Conservation (phyloP, 257 asterid genomes). For the Verbascum thapsus region DNA sequence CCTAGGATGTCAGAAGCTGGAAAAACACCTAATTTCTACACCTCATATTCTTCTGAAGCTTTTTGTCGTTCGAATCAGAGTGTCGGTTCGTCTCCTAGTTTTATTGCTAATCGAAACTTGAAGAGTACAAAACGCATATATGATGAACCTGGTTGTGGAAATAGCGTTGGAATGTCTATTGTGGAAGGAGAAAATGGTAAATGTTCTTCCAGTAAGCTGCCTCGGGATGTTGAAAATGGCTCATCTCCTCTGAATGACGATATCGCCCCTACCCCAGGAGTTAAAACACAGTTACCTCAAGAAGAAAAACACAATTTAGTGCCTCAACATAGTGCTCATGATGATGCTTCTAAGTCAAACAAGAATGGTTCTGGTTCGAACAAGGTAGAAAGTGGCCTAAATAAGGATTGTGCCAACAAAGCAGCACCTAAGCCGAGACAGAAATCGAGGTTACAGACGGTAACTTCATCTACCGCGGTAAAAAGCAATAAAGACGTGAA, state of each 20-base stretch:
- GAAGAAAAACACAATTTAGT: slow-evolving; percentile 39
- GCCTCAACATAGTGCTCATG: slow-evolving; percentile 29
- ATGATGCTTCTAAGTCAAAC: slow-evolving; percentile 31
- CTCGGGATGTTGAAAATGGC: too few species aligned
- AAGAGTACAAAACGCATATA: slow-evolving; percentile 27
- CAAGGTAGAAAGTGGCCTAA: slow-evolving; percentile 36
- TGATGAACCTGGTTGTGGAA: slow-evolving; percentile 29
- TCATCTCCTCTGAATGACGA: too few species aligned
- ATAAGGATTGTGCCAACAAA: slow-evolving; percentile 40
- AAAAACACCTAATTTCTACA: slow-evolving; percentile 39
- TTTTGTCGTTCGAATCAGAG: slow-evolving; percentile 36
- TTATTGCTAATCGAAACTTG: slow-evolving; percentile 19
- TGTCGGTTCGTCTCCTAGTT: slow-evolving; percentile 34
- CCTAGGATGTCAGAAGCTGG: slow-evolving; percentile 73
- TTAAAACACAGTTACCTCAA: too few species aligned
- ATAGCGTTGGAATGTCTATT: slow-evolving; percentile 23
- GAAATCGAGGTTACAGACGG: slow-evolving; percentile 53
- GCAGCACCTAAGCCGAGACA: slow-evolving; percentile 54
- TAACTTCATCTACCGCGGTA: slow-evolving; percentile 49
- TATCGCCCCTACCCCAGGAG: too few species aligned
- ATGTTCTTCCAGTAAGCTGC: slow-evolving; percentile 19
- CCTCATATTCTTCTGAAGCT: slow-evolving; percentile 41
- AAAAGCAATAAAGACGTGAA: slow-evolving; percentile 54
- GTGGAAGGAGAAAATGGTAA: slow-evolving; percentile 25
- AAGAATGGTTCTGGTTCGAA: slow-evolving; percentile 30